Evolutionary conservation across 768 basidiomycete species (phyloP).

Genomic region (Boletus tomentosulus): DNA sequence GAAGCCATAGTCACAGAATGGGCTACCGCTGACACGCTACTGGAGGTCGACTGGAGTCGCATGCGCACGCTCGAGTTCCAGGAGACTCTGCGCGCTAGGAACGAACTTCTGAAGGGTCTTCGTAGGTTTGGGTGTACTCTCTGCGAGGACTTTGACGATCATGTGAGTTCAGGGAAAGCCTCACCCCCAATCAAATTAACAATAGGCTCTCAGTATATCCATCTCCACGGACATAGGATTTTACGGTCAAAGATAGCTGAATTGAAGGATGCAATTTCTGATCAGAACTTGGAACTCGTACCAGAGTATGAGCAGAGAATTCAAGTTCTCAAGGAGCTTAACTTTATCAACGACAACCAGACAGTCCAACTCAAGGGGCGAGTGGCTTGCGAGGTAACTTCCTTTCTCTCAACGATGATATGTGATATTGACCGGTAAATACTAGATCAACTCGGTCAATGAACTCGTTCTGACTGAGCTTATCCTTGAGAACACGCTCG

Average conservation of each 20-base stretch:
- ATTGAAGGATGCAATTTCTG: constrained; percentile 84
- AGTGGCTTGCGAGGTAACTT: constrained; percentile 89
- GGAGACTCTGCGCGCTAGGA: constrained; percentile 64
- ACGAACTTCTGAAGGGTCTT: constrained; percentile 44
- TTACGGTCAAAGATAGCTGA: constrained; percentile 69
- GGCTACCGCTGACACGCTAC: constrained; percentile 41
- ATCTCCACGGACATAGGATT: constrained; percentile 71
- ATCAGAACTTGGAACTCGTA: constrained; percentile 93
- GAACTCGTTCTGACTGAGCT: constrained; percentile 96
- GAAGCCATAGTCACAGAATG: constrained; percentile 55
- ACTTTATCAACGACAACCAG: constrained; percentile 93
- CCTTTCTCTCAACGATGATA: neutral
- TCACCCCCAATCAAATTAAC: constrained; percentile 2
- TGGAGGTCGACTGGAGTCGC: constrained; percentile 83
- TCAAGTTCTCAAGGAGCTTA: constrained; percentile 82
- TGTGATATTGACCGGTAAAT: constrained; percentile 1
- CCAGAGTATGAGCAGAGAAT: constrained; percentile 97
- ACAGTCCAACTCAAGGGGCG: constrained; percentile 95
- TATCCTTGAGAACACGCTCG: constrained; percentile 92
- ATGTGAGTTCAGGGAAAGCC: constrained; percentile 49
- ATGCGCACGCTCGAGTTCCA: constrained; percentile 89
- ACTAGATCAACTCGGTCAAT: constrained; percentile 95
- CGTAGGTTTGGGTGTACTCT: constrained; percentile 44
- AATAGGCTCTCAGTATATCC: constrained; percentile 54
- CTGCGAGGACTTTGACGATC: constrained; percentile 67